Conservation (phyloP, 78 protist genomes). For the Planoprotostelium fungivorum region DNA sequence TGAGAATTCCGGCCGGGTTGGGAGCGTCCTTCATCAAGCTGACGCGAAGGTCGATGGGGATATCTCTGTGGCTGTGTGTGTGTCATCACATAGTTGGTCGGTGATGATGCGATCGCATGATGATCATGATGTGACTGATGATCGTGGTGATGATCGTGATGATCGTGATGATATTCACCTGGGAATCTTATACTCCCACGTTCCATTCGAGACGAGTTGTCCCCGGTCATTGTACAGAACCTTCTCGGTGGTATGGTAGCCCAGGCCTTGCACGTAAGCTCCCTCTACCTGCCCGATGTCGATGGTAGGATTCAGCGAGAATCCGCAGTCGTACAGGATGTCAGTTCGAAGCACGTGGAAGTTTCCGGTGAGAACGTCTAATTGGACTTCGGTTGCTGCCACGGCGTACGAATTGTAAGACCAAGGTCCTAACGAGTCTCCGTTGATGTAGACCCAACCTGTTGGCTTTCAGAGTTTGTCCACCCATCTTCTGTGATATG, state of each 20-base stretch:
- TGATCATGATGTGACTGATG: too few relatives aligned
- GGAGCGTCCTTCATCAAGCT: constrained; percentile 50
- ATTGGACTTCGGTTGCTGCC: constrained; percentile 78
- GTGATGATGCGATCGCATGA: too few relatives aligned
- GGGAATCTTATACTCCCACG: constrained; percentile 58
- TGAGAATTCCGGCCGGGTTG: constrained; percentile 73
- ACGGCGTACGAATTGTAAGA: neutral
- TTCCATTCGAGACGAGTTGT: constrained; percentile 57
- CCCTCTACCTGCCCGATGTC: constrained; percentile 92
- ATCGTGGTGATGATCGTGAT: too few relatives aligned
- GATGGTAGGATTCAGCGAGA: constrained; percentile 85
- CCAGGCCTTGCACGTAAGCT: constrained; percentile 87
- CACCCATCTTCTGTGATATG: too few relatives aligned
- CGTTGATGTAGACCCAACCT: neutral
- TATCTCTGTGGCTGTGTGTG: constrained; percentile 39
- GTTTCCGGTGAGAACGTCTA: constrained; percentile 86
- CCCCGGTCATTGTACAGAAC: constrained; percentile 36
- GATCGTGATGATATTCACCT: too few relatives aligned
- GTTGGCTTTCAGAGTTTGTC: neutral
- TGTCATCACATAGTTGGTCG: neutral
- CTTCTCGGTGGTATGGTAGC: constrained; percentile 87
- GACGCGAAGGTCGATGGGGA: constrained; percentile 80
- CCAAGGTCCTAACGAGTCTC: neutral
- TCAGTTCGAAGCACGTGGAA: constrained; percentile 63
- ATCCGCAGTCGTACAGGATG: constrained; percentile 89